Evolutionary conservation across 306 rosid species (phyloP).

Genomic region (Datisca glomerata): DNA sequence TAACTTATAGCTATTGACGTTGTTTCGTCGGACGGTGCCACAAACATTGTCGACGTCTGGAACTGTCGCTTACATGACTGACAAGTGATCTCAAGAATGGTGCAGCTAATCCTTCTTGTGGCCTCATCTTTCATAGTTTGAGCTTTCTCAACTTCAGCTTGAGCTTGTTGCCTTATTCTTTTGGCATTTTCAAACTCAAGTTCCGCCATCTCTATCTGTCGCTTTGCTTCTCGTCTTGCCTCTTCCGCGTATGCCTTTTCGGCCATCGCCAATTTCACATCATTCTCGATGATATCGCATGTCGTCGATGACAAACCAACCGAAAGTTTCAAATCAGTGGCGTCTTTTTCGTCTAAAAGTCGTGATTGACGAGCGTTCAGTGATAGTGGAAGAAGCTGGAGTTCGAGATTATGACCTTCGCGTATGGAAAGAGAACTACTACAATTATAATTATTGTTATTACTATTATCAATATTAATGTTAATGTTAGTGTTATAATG

Average conservation of each 20-base stretch:
- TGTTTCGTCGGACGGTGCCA: slow-evolving; percentile 48
- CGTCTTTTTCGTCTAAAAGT: slow-evolving; percentile 23
- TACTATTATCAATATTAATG: too few relatives aligned
- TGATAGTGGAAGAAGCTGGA: slow-evolving; percentile 56
- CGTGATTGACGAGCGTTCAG: too few relatives aligned
- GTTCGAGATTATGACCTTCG: slow-evolving; percentile 39
- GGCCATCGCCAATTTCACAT: slow-evolving; percentile 49
- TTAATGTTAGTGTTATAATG: too few relatives aligned
- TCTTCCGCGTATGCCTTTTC: slow-evolving; percentile 75
- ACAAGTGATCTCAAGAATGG: slow-evolving; percentile 73
- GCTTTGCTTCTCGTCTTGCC: slow-evolving; percentile 67
- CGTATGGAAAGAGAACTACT: background rate
- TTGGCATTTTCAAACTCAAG: slow-evolving; percentile 71
- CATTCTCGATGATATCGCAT: slow-evolving; percentile 6
- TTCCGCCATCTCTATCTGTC: slow-evolving; percentile 67
- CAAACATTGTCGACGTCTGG: slow-evolving; percentile 21
- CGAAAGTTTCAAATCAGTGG: slow-evolving; percentile 61
- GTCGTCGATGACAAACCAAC: slow-evolving; percentile 46
- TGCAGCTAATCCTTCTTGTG: slow-evolving; percentile 47
- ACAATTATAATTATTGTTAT: background rate
- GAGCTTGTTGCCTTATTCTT: slow-evolving; percentile 73
- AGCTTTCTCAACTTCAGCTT: slow-evolving; percentile 59
- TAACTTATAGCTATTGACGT: slow-evolving; percentile 69
- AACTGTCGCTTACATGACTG: slow-evolving; percentile 70
- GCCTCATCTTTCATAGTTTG: slow-evolving; percentile 67